Evolutionary conservation across 2,329 filamentous ascomycete genomes (phyloP), one percentile per base, ranked within the genome.

Genomic region (Xylaria sp.): DNA sequence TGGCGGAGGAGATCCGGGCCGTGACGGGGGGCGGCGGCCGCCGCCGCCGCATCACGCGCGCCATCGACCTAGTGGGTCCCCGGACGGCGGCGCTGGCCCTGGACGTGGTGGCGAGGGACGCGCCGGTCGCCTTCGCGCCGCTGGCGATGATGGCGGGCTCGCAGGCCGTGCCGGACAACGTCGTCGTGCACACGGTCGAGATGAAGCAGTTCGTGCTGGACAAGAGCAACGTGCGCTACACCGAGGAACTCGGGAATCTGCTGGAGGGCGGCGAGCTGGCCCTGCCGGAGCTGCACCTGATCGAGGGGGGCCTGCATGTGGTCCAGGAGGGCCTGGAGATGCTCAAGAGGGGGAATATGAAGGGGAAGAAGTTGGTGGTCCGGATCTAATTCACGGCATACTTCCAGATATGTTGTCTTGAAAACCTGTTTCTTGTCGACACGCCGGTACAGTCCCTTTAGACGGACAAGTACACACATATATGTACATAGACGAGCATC

Each of bases 141-240:
- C 59, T 75, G 29, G 71, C 72, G 1, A 70, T 73, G 65, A 69
- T 73, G 61, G 60, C 63, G 5, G 40, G 21, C 6, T 60, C 63
- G 2, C 56, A 65, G 13, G 46, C 45, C 5, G 51, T 70, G 5
- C 68, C 69, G 1, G 57, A 58, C 7, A 70, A 72, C 39, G 65
- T 72, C 2, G 52, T 46, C 4, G 65, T 72, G 11, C 64, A 70
- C 49, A 72, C 68, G 2, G 69, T 74, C 7, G 72, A 74, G 64
- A 74, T 74, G 71, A 74, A 74, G 57, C 63, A 66, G 47, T 74
- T 74, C 49, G 70, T 74, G 1, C 57, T 74, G 17, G 65, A 73
- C 44, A 57, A 63, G 41, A 56, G 48, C 2, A 66, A 63, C 20
- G 57, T 59, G 19, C 52, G 59, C 2, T 73, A 71, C 47, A 67